phyloP scores from a whole-genome alignment of 495 filamentous ascomycete genomes.

The Platismatia glauca region DNA sequence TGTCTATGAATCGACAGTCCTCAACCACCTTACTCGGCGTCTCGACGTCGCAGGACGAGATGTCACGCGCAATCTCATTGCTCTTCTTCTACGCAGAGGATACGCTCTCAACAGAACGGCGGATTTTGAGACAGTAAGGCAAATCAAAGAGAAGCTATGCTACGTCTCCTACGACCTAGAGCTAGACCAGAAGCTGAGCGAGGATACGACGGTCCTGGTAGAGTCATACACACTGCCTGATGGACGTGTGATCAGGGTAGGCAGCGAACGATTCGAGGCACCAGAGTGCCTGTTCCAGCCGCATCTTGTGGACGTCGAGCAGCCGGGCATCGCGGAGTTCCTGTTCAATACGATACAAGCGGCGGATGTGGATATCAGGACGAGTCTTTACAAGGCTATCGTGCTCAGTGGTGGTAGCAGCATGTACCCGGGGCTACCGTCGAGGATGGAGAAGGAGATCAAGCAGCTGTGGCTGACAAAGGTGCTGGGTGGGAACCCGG shows the following conservation, averaged over 20 bases:
- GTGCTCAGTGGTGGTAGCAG: constrained; percentile 92
- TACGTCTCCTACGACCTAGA: constrained; percentile 98
- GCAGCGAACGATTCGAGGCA: constrained; percentile 94
- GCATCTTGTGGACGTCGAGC: constrained; percentile 94
- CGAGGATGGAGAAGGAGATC: constrained; percentile 91
- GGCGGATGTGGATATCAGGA: constrained; percentile 89
- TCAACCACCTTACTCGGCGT: constrained; percentile 90
- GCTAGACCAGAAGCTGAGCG: constrained; percentile 87
- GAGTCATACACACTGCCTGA: constrained; percentile 96
- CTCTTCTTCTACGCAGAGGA: constrained; percentile 84
- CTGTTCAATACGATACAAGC: constrained; percentile 97
- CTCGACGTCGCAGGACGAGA: constrained; percentile 95
- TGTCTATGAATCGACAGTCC: constrained; percentile 92
- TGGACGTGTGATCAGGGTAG: constrained; percentile 89
- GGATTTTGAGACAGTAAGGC: constrained; percentile 97
- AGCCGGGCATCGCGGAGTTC: constrained; percentile 92
- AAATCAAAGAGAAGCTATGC: constrained; percentile 99
- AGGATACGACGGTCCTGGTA: constrained; percentile 95
- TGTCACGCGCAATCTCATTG: constrained; percentile 94
- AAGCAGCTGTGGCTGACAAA: constrained; percentile 97
- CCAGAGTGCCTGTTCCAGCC: constrained; percentile 99
- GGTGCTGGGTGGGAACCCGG: constrained; percentile 80
- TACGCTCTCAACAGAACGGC: constrained; percentile 97
- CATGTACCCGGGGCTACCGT: constrained; percentile 97
- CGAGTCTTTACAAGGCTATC: constrained; percentile 90